These are phyloP conservation scores for Beauveria caledonica DNA, from an alignment of 2,329 filamentous ascomycete species.

Conservation along the genomic window DNA sequence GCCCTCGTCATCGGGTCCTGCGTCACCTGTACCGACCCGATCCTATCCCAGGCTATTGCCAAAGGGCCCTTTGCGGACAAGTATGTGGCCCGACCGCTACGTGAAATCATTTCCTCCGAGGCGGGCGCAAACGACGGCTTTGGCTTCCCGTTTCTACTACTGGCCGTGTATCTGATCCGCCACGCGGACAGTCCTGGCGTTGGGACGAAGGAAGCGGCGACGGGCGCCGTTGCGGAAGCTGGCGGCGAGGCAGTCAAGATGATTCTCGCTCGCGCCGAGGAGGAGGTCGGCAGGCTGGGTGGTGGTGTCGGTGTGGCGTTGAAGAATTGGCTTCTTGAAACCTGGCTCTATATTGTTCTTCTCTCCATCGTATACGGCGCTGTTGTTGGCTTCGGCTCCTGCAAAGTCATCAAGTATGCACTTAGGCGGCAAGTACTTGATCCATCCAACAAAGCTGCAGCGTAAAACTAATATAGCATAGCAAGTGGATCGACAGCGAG, in stretches of 20 bases:
- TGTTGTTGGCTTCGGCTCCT: conserved; percentile 39
- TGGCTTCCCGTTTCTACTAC: conserved; percentile 52
- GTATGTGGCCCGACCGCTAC: conserved; percentile 46
- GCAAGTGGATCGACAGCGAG: conserved; percentile 48
- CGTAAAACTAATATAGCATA: conserved; percentile 13
- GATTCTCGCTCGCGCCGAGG: conserved; percentile 18
- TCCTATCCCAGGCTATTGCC: conserved; percentile 54
- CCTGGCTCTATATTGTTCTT: conserved; percentile 50
- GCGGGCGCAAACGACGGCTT: conserved; percentile 56
- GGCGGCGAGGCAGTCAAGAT: not conserved
- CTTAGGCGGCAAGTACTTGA: conserved; percentile 23
- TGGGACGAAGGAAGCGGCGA: conserved; percentile 9
- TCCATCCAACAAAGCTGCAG: not conserved
- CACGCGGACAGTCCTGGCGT: conserved; percentile 35
- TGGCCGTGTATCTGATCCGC: conserved; percentile 48
- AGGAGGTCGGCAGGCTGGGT: conserved; percentile 41
- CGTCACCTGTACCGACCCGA: conserved; percentile 53
- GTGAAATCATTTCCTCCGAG: conserved; percentile 55
- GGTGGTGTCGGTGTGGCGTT: conserved; percentile 45
- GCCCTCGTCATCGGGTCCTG: conserved; percentile 51
- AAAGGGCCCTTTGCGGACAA: conserved; percentile 51
- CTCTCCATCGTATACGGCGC: conserved; percentile 45
- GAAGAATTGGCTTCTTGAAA: conserved; percentile 51
- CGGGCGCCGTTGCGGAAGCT: not conserved
- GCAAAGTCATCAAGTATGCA: conserved; percentile 37